Base-by-base conservation (phyloP, 2,329 filamentous ascomycete genomes). In the Madurella mycetomatis region DNA sequence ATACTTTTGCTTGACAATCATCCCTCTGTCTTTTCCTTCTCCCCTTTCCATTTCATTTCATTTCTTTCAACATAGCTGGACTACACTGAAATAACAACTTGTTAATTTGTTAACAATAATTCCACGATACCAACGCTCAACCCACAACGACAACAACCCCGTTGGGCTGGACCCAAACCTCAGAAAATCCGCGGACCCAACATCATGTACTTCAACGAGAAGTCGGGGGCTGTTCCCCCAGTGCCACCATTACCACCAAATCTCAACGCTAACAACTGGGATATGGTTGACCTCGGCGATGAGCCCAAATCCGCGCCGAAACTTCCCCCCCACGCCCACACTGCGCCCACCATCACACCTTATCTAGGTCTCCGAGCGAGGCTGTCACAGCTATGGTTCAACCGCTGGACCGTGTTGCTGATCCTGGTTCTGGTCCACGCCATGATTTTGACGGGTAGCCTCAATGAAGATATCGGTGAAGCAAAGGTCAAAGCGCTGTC, bases 311-410 rank as follows among this genome's bases (percentile, higher is more conserved):
- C 51, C 13, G 48, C 52, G 69, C n/a, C 48, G 68, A 15, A 75
- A 74, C 61, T 60, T 41, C 58, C 37, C 17, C 56, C 47, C 13
- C 57, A 57, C 62, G 59, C 61, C 69, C 78, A 78, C 69, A 85
- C 87, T 60, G 80, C 83, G 70, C 82, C 82, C 69, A 83, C 83
- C 67, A 80, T 88, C 67, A 96, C 91, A 60, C 92, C 94, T 58
- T 97, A 97, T 71, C 87, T 99, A 60, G 91, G 92, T 65, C 84
- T 96, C 67, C 84, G 85, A 66, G 86, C 92, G 65, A 86, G 92
- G 66, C 81, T 97, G 65, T 97, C 94, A 49, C 94, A 99, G 77
- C 81, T 95, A 71, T 96, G 92, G 91, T 85, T 99, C 75, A 97
- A 99, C 77, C 84, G 89, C 72, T 99, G 94, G 94, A 97, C 94